These are phyloP conservation scores for Linnemannia schmuckeri DNA, from an alignment of 192 early-diverging fungal species.

Conservation along the genomic window DNA sequence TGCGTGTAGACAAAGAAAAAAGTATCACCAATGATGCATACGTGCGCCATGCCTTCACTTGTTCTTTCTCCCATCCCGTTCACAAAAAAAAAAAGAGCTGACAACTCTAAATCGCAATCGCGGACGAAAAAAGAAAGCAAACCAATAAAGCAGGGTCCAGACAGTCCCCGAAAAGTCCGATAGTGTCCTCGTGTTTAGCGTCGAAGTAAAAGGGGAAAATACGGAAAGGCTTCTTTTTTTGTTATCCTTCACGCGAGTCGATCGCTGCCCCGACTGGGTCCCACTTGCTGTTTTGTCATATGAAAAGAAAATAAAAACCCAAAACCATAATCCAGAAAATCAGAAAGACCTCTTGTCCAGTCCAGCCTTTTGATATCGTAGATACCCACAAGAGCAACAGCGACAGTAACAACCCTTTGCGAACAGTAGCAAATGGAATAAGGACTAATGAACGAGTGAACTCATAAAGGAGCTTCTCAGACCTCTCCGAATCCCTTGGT, in stretches of 20 bases:
- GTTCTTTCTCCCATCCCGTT: not conserved
- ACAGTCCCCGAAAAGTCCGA: not conserved
- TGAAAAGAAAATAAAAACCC: not conserved
- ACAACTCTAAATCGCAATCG: not conserved
- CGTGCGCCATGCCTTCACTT: not conserved
- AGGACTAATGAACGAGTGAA: not conserved
- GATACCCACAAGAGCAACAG: not conserved
- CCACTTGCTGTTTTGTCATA: not conserved
- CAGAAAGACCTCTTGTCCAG: not conserved
- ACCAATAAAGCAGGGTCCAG: not conserved
- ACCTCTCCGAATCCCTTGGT: not conserved
- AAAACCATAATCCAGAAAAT: not conserved
- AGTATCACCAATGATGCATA: not conserved
- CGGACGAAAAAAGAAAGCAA: not conserved
- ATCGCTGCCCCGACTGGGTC: not conserved
- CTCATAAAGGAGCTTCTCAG: not conserved
- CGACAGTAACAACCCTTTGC: not conserved
- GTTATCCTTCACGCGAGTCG: not conserved
- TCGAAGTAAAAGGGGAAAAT: not conserved
- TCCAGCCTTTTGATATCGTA: not conserved
- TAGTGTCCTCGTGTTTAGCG: not conserved
- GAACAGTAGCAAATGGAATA: too few relatives aligned
- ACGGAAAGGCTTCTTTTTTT: not conserved
- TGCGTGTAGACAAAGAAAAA: not conserved
- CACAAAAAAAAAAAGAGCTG: not conserved